Conservation (phyloP, 805 yeast species). For the Hanseniaspora clermontiae region DNA sequence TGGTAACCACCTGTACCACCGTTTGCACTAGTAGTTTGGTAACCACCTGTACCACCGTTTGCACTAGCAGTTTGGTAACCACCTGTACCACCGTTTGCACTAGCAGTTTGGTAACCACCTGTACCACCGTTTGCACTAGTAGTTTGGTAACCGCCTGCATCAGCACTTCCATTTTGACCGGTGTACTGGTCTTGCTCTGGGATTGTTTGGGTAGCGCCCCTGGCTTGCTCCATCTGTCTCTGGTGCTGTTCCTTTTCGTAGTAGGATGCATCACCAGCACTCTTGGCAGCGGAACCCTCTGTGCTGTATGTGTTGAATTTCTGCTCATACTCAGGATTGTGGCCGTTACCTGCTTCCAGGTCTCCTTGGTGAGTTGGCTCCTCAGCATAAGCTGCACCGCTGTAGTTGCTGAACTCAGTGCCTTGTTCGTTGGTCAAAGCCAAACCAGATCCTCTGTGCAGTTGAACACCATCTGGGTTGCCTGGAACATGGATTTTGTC, state of each 20-base stretch:
- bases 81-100: neutral
- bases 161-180: neutral
- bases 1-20: neutral
- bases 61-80: neutral
- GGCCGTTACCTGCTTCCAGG: neutral
- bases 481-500: constrained; percentile 12
- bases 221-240: neutral
- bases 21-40: neutral
- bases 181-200: neutral
- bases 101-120: neutral
- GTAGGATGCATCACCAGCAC: constrained; percentile 3
- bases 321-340: neutral
- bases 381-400: neutral
- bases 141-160: neutral
- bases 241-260: constrained; percentile 2
- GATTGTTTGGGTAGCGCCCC: neutral
- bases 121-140: neutral
- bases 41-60: too few relatives aligned
- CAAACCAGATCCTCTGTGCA: constrained; percentile 21
- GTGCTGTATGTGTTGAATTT: constrained; percentile 10
- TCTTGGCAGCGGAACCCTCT: neutral
- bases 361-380: neutral
- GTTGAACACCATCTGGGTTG: constrained; percentile 14
- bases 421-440: constrained; percentile 16
- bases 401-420: constrained; percentile 1